Evolutionary conservation across 2,329 filamentous ascomycete genomes (phyloP).

Genomic region (Alternaria burnsii): DNA sequence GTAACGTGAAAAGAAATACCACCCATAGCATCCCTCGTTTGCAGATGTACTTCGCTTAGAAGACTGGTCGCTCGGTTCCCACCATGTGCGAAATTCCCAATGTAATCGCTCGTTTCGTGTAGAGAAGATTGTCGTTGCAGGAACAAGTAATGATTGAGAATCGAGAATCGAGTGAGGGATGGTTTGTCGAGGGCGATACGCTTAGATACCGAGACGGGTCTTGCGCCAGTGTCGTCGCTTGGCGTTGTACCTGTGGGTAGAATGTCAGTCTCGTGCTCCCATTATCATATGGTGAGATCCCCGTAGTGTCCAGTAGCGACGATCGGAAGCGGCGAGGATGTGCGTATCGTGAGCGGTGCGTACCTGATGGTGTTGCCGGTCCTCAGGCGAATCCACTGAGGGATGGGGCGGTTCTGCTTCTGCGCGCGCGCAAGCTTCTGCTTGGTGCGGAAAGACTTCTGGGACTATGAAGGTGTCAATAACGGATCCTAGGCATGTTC

Average conservation of each 20-base stretch:
- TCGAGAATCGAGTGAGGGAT: constrained; percentile 46
- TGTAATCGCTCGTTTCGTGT: constrained; percentile 37
- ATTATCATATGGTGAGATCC: not conserved
- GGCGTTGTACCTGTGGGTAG: constrained; percentile 87
- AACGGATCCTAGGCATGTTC: not conserved
- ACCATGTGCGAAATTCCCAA: constrained; percentile 44
- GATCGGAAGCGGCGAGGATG: not conserved
- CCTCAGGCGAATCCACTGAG: constrained; percentile 98
- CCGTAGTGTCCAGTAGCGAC: constrained; percentile 11
- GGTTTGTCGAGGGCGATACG: constrained; percentile 59
- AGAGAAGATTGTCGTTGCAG: constrained; percentile 25
- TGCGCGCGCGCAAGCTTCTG: constrained; percentile 99
- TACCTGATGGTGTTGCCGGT: constrained; percentile 99
- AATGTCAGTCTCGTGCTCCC: constrained; percentile 22
- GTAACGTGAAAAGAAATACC: constrained; percentile 34
- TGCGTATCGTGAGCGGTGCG: constrained; percentile 50
- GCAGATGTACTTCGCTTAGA: constrained; percentile 34
- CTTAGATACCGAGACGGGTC: constrained; percentile 98
- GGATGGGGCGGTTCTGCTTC: constrained; percentile 99
- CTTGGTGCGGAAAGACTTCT: constrained; percentile 99
- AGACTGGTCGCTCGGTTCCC: constrained; percentile 36
- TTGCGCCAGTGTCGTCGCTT: constrained; percentile 99
- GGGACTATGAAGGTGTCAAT: constrained; percentile 70
- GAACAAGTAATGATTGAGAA: constrained; percentile 37
- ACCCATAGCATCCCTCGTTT: constrained; percentile 38